Evolutionary conservation across 1,139 yeast genomes (phyloP), one percentile per base, ranked within the genome.

Genomic region (Nakaseomyces sp.): DNA sequence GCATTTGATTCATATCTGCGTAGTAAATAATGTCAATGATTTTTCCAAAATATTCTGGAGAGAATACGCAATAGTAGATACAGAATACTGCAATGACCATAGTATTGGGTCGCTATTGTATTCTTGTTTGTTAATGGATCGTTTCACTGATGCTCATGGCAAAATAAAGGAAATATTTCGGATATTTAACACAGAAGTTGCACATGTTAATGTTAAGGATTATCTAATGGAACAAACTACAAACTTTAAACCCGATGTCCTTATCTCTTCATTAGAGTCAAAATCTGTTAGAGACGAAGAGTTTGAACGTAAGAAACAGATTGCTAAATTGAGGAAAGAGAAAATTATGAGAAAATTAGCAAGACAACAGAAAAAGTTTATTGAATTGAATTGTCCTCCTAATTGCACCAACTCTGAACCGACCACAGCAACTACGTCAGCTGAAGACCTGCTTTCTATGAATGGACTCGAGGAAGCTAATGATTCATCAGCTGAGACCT

Each of bases 401-500:
- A 61, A 62, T 31, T 53, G 44, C 1, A 64, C 68, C 40, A 68
- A 65, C 1, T 64, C 63, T 38, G 68, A 65, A 28, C 8, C 35
- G 5, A 40, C 45, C 4, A 41, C 42, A 39, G 55, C 37, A 3
- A 61, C 64, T 40, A 74, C 69, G 32, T 58, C 60, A 7, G 74
- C 70, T 36, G 69, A 69, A 12, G 40, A 43, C 3, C 36, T 42
- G 4, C 33, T 33, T 3, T 38, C 65, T 71, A 66, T 43, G 62
- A 65, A 50, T 20, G 64, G 56, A 2, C 64, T 56, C 2, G 61
- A 57, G 9, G 45, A 40, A 8, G 63, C 58, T 1, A 85, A 94
- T 94, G 67, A 67, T 32, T 87, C 76, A 55, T 95, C 95, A 0
- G 83, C 79, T 35, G 81, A 81, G 32, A 83, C 79, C 48, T 91